Conservation (phyloP, 1,284 basidiomycete genomes). For the Xanthoconium separans region DNA sequence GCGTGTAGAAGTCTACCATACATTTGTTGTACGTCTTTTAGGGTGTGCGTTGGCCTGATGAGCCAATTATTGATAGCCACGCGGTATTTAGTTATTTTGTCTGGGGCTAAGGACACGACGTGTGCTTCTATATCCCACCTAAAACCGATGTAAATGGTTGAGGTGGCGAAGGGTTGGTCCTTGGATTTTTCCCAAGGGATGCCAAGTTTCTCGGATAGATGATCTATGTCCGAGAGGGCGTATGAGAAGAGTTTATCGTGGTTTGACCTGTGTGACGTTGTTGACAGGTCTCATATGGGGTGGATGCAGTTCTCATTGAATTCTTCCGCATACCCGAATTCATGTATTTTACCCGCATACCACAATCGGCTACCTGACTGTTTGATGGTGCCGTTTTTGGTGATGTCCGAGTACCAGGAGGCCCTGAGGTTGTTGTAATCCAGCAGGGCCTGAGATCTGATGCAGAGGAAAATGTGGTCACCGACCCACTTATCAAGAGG, state of each 20-base stretch:
- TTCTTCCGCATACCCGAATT: neutral
- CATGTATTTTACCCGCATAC: neutral
- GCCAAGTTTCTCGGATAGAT: slow-evolving; percentile 26
- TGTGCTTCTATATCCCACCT: neutral
- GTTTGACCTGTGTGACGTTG: rapidly evolving
- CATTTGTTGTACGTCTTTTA: neutral
- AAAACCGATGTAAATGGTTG: slow-evolving; percentile 7
- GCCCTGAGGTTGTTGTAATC: neutral
- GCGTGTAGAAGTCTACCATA: slow-evolving; percentile 7
- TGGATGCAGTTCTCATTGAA: neutral
- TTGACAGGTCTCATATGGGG: neutral
- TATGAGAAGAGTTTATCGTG: neutral
- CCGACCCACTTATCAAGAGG: too few relatives aligned
- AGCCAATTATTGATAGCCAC: neutral
- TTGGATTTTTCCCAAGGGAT: slow-evolving; percentile 30
- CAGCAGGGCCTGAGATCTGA: too few relatives aligned
- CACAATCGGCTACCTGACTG: too few relatives aligned
- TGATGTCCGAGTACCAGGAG: neutral
- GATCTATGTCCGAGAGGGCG: neutral
- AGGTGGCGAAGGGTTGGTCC: slow-evolving; percentile 1
- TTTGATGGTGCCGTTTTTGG: too few relatives aligned
- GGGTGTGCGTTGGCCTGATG: neutral
- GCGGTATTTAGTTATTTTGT: neutral
- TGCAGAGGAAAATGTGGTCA: too few relatives aligned
- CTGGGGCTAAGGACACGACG: neutral